These are phyloP conservation scores for Astragalus membranaceus DNA, from an alignment of 306 rosid species.

Conservation along the genomic window DNA sequence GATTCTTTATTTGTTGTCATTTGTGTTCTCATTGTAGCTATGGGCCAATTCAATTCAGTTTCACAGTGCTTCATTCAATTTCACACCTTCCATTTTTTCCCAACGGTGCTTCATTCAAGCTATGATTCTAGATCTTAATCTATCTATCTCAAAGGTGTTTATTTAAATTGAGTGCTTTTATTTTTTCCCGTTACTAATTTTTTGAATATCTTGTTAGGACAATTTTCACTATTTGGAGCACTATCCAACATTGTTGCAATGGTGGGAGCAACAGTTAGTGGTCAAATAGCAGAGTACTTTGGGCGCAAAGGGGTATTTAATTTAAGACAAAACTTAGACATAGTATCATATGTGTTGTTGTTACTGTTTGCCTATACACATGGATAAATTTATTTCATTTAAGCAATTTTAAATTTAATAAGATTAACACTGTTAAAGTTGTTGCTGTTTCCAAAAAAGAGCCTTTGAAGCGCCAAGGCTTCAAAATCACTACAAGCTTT, in stretches of 20 bases:
- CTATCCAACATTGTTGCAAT: conserved; percentile 73
- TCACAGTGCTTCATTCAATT: conserved; percentile 40
- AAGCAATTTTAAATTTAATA: too few species aligned
- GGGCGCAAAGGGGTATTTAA: conserved; percentile 74
- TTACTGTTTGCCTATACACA: too few species aligned
- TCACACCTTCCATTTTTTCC: not conserved
- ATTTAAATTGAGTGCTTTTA: not conserved
- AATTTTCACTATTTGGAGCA: conserved; percentile 76
- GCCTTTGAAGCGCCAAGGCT: too few species aligned
- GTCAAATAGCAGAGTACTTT: conserved; percentile 69
- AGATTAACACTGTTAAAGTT: too few species aligned
- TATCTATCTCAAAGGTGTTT: conserved; percentile 52
- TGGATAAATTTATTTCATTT: too few species aligned
- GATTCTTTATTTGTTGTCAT: conserved; percentile 42
- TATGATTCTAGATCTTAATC: conserved; percentile 50
- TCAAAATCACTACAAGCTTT: too few species aligned
- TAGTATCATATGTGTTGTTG: too few species aligned
- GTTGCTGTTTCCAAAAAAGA: too few species aligned
- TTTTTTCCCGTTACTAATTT: not conserved
- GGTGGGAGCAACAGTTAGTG: conserved; percentile 55
- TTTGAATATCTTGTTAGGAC: conserved; percentile 15
- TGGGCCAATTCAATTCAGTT: conserved; percentile 81
- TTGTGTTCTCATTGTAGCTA: conserved; percentile 65
- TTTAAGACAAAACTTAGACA: too few species aligned
- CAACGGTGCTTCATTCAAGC: too few species aligned